Conservation (phyloP, 768 basidiomycete genomes). For the Rhizopogon vulgaris region DNA sequence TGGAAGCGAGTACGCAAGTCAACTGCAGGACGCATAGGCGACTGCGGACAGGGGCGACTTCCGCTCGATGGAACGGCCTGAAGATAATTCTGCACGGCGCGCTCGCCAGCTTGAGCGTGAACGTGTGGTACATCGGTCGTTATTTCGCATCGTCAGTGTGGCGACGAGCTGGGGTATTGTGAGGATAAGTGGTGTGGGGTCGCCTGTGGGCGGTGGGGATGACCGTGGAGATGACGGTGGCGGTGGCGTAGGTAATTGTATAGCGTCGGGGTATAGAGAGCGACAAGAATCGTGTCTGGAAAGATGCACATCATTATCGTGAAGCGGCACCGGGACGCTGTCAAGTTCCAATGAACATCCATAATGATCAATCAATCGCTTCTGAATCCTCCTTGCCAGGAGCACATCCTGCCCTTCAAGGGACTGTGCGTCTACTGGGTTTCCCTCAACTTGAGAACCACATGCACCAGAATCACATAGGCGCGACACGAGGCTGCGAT, state of each 20-base stretch:
- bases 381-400: constrained; percentile 28
- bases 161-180: constrained; percentile 28
- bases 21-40: constrained; percentile 15
- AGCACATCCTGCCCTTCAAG: constrained; percentile 26
- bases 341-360: constrained; percentile 16
- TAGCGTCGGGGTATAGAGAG: constrained; percentile 12
- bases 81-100: constrained; percentile 5
- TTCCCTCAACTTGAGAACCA: background rate
- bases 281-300: background rate
- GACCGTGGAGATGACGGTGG: background rate
- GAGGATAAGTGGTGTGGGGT: constrained; percentile 11
- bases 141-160: constrained; percentile 20
- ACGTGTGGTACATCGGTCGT: constrained; percentile 15
- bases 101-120: constrained; percentile 9
- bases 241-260: constrained; percentile 13
- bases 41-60: constrained; percentile 22
- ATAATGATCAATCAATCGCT: constrained; percentile 21
- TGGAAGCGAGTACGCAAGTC: background rate
- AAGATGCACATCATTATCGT: constrained; percentile 1
- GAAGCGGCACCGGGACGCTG: background rate
- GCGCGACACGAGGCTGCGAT: constrained; percentile 24
- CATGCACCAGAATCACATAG: constrained; percentile 3
- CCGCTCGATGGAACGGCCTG: constrained; percentile 8
- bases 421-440: constrained; percentile 1
- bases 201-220: constrained; percentile 7